Evolutionary conservation across 805 yeast genomes (phyloP), one percentile per base, ranked within the genome.

Genomic region (Nakazawaea peltata): DNA sequence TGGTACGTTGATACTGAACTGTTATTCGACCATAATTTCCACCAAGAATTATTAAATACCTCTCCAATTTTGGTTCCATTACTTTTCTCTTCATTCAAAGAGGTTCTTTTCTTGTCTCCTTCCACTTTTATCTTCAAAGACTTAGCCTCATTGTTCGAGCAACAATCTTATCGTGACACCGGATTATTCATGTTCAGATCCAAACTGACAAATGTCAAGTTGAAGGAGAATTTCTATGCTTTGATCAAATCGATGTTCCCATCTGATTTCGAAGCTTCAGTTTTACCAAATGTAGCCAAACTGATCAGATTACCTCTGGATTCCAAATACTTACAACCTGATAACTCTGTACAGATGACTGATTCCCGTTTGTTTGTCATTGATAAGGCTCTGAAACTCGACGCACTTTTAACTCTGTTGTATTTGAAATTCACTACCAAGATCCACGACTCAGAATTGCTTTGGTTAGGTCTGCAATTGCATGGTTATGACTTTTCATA

Each of bases 401-500:
- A 61, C 39, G 69, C 77, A 2, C 48, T 71, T 4, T 42, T 75
- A 19, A 56, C 65, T 38, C 60, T 76, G 3, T 52, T 59, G 9
- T 45, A 55, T n/a, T 41, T 69, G 38, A 70, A 67, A 40, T 51
- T 68, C 18, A 52, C 63, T 0, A 61, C 71, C 1, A 67, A 77
- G 13, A 67, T 80, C 9, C 81, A 81, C 28, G 90, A 80, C 43
- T 81, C 81, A 44, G 92, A 82, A 49, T 60, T 81, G 44, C 74
- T 79, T 46, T 81, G 90, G 90, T 49, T 82, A 22, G 84, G 83
- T 2, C 71, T 75, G 51, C 62, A 68, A 30, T 57, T 69, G 24
- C 62, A 68, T 24, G 77, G 84, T 7, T 6, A 8, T n/a, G 13
- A 17, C 17, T 75, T 71, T 44, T 53, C 51, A 19, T 69, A 77